Percentiles rank a stretch among this genome's conserved stretches.
Evolutionary conservation across 108 stramenopile genomes (phyloP).

Genomic region (Mayamaea pseudoterrestris): DNA sequence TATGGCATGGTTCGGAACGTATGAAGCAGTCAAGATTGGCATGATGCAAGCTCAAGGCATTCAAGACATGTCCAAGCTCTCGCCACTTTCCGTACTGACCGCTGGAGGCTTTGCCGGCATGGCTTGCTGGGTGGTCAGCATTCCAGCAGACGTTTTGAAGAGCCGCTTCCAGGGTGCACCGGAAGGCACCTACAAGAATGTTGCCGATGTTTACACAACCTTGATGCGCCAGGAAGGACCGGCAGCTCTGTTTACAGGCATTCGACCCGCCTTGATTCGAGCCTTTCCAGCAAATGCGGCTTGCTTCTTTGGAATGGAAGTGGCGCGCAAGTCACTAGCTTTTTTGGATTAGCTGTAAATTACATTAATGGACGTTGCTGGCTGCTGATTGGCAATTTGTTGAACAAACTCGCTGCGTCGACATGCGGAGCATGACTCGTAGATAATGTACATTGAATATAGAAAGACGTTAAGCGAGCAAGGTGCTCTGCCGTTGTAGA

Average conservation of each 20-base stretch:
- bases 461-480: background rate
- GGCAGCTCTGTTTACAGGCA: constrained; percentile 57
- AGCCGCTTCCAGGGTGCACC: constrained; percentile 70
- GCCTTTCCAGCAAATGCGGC: constrained; percentile 90
- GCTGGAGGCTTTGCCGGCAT: constrained; percentile 82
- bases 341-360: constrained; percentile 75
- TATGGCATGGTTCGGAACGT: constrained; percentile 73
- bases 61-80: constrained; percentile 45
- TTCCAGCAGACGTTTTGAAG: constrained; percentile 78
- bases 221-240: constrained; percentile 62
- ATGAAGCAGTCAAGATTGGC: constrained; percentile 57
- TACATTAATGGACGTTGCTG: background rate
- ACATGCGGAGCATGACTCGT: constrained; percentile 1
- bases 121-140: constrained; percentile 64
- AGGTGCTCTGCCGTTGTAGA: constrained; percentile 2
- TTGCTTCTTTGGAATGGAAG: constrained; percentile 84
- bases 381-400: background rate
- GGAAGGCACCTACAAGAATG: constrained; percentile 50
- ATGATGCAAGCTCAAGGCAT: constrained; percentile 53
- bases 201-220: constrained; percentile 47
- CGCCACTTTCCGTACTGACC: constrained; percentile 50
- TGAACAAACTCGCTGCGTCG: background rate
- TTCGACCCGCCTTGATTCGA: constrained; percentile 70
- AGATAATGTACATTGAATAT: too few relatives aligned
- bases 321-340: constrained; percentile 45